phyloP scores from a whole-genome alignment of 768 basidiomycete species.

The Tremella mesenterica region DNA sequence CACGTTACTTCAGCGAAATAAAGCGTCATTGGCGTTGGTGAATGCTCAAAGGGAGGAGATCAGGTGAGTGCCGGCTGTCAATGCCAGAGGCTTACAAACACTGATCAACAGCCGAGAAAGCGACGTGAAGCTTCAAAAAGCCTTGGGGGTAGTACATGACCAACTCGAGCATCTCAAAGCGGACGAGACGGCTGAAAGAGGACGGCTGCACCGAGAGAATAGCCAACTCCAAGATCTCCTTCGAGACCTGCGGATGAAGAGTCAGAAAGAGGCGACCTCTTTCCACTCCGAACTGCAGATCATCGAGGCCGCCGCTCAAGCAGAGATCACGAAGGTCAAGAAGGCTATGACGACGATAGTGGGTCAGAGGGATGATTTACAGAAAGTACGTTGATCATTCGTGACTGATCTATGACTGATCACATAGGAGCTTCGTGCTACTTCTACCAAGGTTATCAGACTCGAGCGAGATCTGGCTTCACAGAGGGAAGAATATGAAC shows the following conservation, averaged over 20 bases:
- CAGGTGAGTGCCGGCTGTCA: slow-evolving; percentile 14
- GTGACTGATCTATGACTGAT: background rate
- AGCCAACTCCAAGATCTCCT: slow-evolving; percentile 18
- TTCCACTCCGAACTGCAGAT: slow-evolving; percentile 18
- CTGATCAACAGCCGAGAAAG: slow-evolving; percentile 10
- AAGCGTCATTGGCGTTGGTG: slow-evolving; percentile 26
- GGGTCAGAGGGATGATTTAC: slow-evolving; percentile 7
- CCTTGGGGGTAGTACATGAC: slow-evolving; percentile 19
- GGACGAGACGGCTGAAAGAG: slow-evolving; percentile 17
- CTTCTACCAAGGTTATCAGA: slow-evolving; percentile 1
- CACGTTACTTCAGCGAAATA: slow-evolving; percentile 24
- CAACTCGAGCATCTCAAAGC: slow-evolving; percentile 23
- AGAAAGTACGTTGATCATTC: slow-evolving; percentile 9
- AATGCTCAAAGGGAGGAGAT: slow-evolving; percentile 21
- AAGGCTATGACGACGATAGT: slow-evolving; percentile 1
- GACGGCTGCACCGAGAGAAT: slow-evolving; percentile 21
- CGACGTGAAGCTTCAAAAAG: slow-evolving; percentile 16
- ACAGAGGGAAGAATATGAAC: slow-evolving; percentile 11
- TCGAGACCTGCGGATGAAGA: slow-evolving; percentile 16
- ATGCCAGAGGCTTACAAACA: background rate
- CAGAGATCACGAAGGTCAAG: slow-evolving; percentile 8
- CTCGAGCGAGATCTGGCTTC: slow-evolving; percentile 16
- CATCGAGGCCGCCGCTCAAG: slow-evolving; percentile 13
- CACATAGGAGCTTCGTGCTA: slow-evolving; percentile 7
- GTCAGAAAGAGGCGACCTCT: slow-evolving; percentile 11